phyloP scores from a whole-genome alignment of 2,329 filamentous ascomycete species.

The Volutella citrinella region DNA sequence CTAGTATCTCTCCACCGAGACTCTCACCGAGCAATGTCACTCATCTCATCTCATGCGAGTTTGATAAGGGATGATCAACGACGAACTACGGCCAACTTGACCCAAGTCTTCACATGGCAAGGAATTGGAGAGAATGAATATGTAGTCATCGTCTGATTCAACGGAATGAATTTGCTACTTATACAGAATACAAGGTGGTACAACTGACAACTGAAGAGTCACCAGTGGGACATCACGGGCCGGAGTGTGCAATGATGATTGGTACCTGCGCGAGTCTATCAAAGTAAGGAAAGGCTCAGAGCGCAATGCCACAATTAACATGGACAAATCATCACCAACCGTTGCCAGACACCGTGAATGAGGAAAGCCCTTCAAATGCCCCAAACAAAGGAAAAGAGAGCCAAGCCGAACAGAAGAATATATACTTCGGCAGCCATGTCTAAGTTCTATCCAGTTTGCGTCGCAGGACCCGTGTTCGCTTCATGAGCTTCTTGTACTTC shows the following conservation, averaged over 20 bases:
- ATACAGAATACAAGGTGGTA: background rate
- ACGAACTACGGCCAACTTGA: constrained; percentile 6
- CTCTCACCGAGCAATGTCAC: background rate
- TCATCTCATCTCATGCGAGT: too few species aligned
- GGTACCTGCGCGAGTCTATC: constrained; percentile 34
- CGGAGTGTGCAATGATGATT: too few species aligned
- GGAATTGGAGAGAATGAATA: too few species aligned
- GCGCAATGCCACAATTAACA: constrained; percentile 27
- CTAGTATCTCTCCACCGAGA: background rate
- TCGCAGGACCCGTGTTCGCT: constrained; percentile 81
- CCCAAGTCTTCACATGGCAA: too few species aligned
- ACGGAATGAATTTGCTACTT: background rate
- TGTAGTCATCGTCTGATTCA: too few species aligned
- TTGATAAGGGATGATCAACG: too few species aligned
- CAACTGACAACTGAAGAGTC: background rate
- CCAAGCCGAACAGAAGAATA: constrained; percentile 18
- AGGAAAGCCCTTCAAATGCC: constrained; percentile 23
- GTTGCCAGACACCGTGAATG: constrained; percentile 30
- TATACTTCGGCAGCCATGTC: constrained; percentile 20
- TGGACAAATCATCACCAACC: constrained; percentile 24
- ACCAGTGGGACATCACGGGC: too few species aligned
- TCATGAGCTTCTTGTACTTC: constrained; percentile 99
- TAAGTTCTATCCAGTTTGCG: constrained; percentile 74
- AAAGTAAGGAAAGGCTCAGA: constrained; percentile 24
- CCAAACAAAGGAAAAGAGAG: constrained; percentile 18